Evolutionary conservation across 345 rosid genomes (phyloP), one percentile per base, ranked within the genome.

Genomic region (Cochlearia excelsa): DNA sequence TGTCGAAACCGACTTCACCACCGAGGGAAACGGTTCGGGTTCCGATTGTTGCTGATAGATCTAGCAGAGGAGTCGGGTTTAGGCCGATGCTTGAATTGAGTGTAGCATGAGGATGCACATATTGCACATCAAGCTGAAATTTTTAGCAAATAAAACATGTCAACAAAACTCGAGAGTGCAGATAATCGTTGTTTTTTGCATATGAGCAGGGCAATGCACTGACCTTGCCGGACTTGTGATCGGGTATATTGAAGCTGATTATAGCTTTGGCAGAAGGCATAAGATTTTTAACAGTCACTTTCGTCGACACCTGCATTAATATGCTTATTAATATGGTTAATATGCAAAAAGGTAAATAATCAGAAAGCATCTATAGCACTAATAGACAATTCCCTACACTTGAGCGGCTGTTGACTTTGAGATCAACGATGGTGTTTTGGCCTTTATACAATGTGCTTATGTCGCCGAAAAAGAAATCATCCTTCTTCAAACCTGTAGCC

Each of bases 151-250:
- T 7, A 52, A 8, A 9, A 53, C 29, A 16, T 2, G 58, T 62
- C 29, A 62, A 11, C 29, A 62, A 11, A 44, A 31, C 9, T 68
- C 28, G 11, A 1, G 45, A 35, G 23, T 49, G 16, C 1, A 16
- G 4, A 40, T 30, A 41, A 1, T 33, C 34, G 40, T 11, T 7
- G 57, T 40, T 46, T 54, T 62, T 26, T 40, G 46, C 41, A 27
- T 43, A 42, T 23, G 46, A 38, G 40, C n/a, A 29, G 64, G 10
- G 38, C 9, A 34, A 55, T 54, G 79, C 67, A 80, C 89, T 70
- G 64, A 89, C 97, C 95, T 86, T 86, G 81, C 97, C 91, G 73
- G 91, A 89, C 79, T 80, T 86, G 71, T 89, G 89, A 80, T 89
- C 91, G 42, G 97, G 97, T 57, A 84, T 72, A 63, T 62, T 77